Base-by-base conservation (phyloP, 345 rosid species). In the Eucalyptus melliodora region DNA sequence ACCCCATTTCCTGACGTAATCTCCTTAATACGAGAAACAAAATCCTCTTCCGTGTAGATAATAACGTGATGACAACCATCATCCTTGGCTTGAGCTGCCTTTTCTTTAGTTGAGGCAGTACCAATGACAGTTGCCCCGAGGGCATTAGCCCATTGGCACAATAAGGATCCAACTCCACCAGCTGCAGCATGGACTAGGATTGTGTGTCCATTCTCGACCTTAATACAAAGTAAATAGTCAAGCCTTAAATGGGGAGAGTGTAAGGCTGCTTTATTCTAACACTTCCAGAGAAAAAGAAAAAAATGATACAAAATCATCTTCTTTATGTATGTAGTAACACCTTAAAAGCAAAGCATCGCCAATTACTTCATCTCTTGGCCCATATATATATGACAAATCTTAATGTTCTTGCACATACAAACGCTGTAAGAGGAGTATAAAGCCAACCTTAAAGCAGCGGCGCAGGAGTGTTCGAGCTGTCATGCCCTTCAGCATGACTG, bases 161-260 rank as follows among this genome's bases (percentile, higher is more conserved):
- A 91, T 24, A 97, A 87, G 87, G 99, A 97, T 34, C 99, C 99
- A 82, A 96, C 97, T 88, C 99, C 99, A 88, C 99, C 99, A 89
- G 99, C 99, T 72, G 98, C 98, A 82, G 99, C 99, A 86, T 97
- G 99, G 89, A 97, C 96, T 88, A 96, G 98, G 89, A 96, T 83
- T 2, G 95, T 94, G 89, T 96, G 99, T 88, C 97, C 99, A 42
- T 88, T 91, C 91, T 95, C 96, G 37, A 98, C 98, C 99, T 95
- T 55, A 87, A 88, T 15, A 86, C 50, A 87, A 55, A 17, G 89
- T 50, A 86, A 91, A 14, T 77, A 77, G 47, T 77, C 47, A 37
- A 77, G 85, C 45, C 47, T 77, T 40, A 40, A 77, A 40, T 77
- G 47, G 85, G 47, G 47, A 77, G 85, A 40, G 85, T 40, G 85